Base-by-base conservation (phyloP, 1,284 basidiomycete species). In the Ustilago sp. region DNA sequence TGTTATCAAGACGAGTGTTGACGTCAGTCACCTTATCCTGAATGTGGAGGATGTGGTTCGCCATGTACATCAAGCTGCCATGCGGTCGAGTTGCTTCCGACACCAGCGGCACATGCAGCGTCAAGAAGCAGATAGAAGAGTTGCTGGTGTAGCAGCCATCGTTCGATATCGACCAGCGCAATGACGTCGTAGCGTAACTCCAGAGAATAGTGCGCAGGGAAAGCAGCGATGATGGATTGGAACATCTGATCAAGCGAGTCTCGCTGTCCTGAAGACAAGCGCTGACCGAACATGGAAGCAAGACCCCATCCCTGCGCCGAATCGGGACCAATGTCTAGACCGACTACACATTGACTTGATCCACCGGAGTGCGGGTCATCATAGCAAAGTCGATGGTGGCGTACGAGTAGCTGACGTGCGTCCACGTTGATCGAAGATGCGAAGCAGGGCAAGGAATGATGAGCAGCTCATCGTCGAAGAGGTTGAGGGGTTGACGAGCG, bases 11-110 rank as follows among this genome's bases (percentile, higher is more conserved):
- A 7, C 58, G 53, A 8, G 58, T 52, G 43, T 60, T 62, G 11
- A 71, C 57, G 31, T 63, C 51, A 13, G 54, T 32, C 17, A 75
- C 73, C 54, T 71, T 75, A 36, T 68, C 73, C 58, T 75, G 68
- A 38, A 75, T 75, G 35, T 71, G 64, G 17, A 75, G 68, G 12
- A 75, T 65, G 15, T 75, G 73, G 34, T 59, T 70, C 8, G 68
- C 59, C 68, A 75, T 71, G 57, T 67, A 75, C 63, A 71, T 75
- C 31, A 70, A 43, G 35, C 73, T 75, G 6, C 73, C 73, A 23
- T 75, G 73, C 17, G 68, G 68, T 9, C 64, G 53, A 1, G 47
- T 50, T 0, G 68, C 73, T 39, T 75, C 64, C 5, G 73, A 75
- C 0, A 71, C 36, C 7, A 75, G 64, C 39, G 73, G 73, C 68